phyloP scores from a whole-genome alignment of 1,139 yeast species.

The Saccharomyces hybrid region DNA sequence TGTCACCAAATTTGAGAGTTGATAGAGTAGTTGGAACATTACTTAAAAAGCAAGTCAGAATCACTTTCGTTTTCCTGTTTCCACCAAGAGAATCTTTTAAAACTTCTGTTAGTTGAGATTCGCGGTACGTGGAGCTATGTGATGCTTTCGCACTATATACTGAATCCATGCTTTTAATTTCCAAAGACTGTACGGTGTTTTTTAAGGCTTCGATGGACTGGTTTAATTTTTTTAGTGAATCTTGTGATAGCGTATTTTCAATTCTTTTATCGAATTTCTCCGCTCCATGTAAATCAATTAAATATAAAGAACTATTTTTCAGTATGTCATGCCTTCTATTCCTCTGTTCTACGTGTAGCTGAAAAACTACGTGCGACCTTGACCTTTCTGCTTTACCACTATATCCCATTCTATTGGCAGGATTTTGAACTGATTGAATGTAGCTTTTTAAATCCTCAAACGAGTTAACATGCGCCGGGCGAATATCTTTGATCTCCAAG shows the following conservation, averaged over 20 bases:
- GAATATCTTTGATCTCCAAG: slow-evolving; percentile 25
- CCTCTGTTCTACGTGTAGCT: slow-evolving; percentile 52
- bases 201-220: slow-evolving; percentile 72
- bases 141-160: slow-evolving; percentile 23
- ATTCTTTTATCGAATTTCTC: slow-evolving; percentile 83
- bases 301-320: slow-evolving; percentile 38
- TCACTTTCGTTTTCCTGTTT: slow-evolving; percentile 71
- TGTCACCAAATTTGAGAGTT: slow-evolving; percentile 69
- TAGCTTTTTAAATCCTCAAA: slow-evolving; percentile 9
- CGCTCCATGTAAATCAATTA: slow-evolving; percentile 86
- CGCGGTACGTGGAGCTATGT: slow-evolving; percentile 70
- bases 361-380: slow-evolving; percentile 76
- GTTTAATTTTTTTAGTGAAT: slow-evolving; percentile 81
- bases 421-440: background rate
- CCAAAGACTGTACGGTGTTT: slow-evolving; percentile 69
- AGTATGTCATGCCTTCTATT: slow-evolving; percentile 36
- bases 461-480: slow-evolving; percentile 6
- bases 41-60: slow-evolving; percentile 60
- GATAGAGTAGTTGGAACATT: slow-evolving; percentile 68
- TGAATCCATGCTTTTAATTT: slow-evolving; percentile 45
- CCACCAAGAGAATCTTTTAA: slow-evolving; percentile 85
- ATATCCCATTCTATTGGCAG: slow-evolving; percentile 42
- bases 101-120: slow-evolving; percentile 78
- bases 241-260: slow-evolving; percentile 64
- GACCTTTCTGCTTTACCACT: slow-evolving; percentile 57